These are phyloP conservation scores for Barbarea vulgaris DNA, from an alignment of 345 rosid species.

Conservation along the genomic window DNA sequence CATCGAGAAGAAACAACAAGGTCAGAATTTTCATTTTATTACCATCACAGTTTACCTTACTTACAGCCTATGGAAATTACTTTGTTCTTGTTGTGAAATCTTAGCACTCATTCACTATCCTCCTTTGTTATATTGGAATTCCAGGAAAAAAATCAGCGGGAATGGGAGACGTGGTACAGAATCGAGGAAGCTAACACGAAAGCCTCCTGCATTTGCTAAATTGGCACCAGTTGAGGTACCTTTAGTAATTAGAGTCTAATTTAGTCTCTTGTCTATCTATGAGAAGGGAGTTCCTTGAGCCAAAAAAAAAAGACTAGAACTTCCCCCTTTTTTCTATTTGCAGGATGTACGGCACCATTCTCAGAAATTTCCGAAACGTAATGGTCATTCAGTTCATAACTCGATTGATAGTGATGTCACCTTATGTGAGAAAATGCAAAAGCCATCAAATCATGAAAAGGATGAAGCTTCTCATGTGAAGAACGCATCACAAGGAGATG, in stretches of 20 bases:
- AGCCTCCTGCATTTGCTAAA: slow-evolving; percentile 56
- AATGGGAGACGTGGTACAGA: slow-evolving; percentile 70
- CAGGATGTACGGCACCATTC: slow-evolving; percentile 54
- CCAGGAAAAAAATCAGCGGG: slow-evolving; percentile 73
- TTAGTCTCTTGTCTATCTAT: slow-evolving; percentile 19
- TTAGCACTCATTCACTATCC: slow-evolving; percentile 3
- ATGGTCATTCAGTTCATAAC: slow-evolving; percentile 39
- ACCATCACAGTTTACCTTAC: background rate
- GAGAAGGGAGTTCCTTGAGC: background rate
- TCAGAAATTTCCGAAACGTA: slow-evolving; percentile 41
- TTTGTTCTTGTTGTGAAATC: background rate
- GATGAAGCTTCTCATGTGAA: slow-evolving; percentile 74
- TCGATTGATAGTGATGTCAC: slow-evolving; percentile 38
- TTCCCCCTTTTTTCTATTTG: slow-evolving; percentile 24
- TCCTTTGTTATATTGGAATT: slow-evolving; percentile 25
- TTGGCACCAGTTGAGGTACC: slow-evolving; percentile 72
- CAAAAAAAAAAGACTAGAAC: background rate
- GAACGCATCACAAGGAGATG: slow-evolving; percentile 86
- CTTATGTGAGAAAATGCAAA: slow-evolving; percentile 48
- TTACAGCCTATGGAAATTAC: background rate
- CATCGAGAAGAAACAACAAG: slow-evolving; percentile 72
- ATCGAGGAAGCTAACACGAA: slow-evolving; percentile 66
- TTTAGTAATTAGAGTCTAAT: slow-evolving; percentile 12
- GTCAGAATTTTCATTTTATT: slow-evolving; percentile 45
- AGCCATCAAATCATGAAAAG: slow-evolving; percentile 51